Evolutionary conservation across 306 rosid species (phyloP), one percentile per base, ranked within the genome.

Genomic region (Trichosanthes truncata): DNA sequence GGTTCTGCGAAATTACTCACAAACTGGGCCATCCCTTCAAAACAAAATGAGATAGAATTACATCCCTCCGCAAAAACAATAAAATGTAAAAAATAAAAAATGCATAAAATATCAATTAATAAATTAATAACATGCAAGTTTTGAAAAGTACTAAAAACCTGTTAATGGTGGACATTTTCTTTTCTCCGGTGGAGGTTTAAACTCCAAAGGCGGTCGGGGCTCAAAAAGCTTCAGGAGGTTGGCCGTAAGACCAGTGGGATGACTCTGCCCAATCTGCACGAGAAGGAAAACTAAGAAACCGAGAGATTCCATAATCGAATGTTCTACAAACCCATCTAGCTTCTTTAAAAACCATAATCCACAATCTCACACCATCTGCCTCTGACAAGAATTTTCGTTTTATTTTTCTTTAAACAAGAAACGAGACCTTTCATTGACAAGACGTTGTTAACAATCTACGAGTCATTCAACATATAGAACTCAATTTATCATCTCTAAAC

Each of bases 201-300:
- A 96, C 73, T 96, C 97, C 85, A 96, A 78, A 0, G 99, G 99
- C 9, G 92, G 98, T 68, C 99, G 82, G n/a, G 99, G 98, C 86
- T 96, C 99, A 74, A 96, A 96, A n/a, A 96, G 93, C 88, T 91
- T 96, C 88, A 96, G 84, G 21, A 96, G 90, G 60, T 90, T 96
- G 76, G 92, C 29, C 3, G 99, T 96, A 55, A 96, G 90, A 81
- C 99, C 99, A 77, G 99, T 96, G 4, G 99, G 99, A 60, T 96
- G 99, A 84, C 97, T 91, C 92, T 91, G 98, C 76, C 99, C 99
- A 80, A 96, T 96, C 99, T 96, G 89, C 87, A 82, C 26, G 15
- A 45, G 15, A 11, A 18, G 8, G 38, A 65, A 80, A 13, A 17
- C 23, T 48, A 66, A 38, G 56, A 52, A 74, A 61, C 76, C 40